These are phyloP conservation scores for Gracilaria caudata DNA, from an alignment of 23 red algal species.

Conservation along the genomic window DNA sequence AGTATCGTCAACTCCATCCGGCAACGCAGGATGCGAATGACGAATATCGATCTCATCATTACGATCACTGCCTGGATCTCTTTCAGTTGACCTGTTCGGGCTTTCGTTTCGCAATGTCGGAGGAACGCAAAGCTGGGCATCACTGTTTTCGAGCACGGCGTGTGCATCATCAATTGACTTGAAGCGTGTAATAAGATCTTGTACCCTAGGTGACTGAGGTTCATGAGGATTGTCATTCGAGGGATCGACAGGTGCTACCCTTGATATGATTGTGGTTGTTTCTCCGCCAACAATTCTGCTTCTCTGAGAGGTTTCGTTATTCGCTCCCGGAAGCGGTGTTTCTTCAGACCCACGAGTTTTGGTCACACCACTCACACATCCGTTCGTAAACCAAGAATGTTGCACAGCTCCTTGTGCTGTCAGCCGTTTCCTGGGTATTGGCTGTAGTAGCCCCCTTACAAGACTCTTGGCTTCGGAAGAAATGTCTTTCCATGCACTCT, in stretches of 20 bases:
- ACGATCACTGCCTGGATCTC: too few species aligned
- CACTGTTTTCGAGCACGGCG: neutral
- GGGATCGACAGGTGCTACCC: neutral
- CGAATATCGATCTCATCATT: neutral
- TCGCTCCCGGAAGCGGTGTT: neutral
- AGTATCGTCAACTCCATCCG: neutral
- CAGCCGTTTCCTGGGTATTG: slow-evolving; percentile 60
- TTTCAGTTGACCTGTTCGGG: neutral
- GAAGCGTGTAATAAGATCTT: slow-evolving; percentile 6
- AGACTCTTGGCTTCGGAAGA: slow-evolving; percentile 57
- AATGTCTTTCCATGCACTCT: slow-evolving; percentile 60
- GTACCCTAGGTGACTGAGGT: slow-evolving; percentile 1
- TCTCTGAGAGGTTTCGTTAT: neutral
- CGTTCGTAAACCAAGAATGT: slow-evolving; percentile 76
- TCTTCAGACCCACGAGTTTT: neutral
- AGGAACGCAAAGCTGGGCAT: neutral
- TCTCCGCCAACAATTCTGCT: neutral
- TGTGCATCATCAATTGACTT: neutral
- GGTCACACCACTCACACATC: neutral
- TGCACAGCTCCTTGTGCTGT: slow-evolving; percentile 68
- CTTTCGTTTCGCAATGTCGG: neutral
- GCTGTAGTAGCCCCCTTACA: slow-evolving; percentile 66
- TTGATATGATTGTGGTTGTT: neutral
- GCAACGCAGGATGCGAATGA: too few species aligned
- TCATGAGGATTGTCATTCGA: neutral